Conservation (phyloP, 176 grass and related monocot species). For the Bonia amplexicaulis region DNA sequence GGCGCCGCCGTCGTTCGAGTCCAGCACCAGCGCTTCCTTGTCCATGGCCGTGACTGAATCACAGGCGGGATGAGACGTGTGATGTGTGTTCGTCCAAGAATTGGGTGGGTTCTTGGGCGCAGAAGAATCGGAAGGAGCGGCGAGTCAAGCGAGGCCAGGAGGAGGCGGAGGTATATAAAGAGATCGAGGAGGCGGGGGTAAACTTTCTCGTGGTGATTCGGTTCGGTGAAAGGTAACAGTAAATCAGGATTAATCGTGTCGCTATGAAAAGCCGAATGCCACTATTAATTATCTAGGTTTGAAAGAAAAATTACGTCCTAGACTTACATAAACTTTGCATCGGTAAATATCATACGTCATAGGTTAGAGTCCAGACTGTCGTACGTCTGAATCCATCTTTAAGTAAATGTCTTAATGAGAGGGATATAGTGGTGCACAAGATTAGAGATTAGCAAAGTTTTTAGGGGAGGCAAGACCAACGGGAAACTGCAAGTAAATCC, state of each 20-base stretch:
- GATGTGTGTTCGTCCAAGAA: not conserved
- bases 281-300: too few species aligned
- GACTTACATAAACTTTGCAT: too few species aligned
- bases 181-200: not conserved
- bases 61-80: not conserved
- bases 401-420: too few species aligned
- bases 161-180: conserved; percentile 29
- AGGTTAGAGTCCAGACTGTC: too few species aligned
- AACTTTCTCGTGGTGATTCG: not conserved
- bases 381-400: too few species aligned
- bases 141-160: not conserved
- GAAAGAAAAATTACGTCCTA: too few species aligned
- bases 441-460: too few species aligned
- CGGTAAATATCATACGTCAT: too few species aligned
- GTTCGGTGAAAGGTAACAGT: not conserved
- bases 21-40: conserved; percentile 4
- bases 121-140: not conserved
- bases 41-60: conserved; percentile 10
- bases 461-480: too few species aligned
- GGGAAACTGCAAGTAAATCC: too few species aligned
- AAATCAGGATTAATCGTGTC: not conserved
- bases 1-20: not conserved
- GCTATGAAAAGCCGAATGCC: too few species aligned
- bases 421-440: too few species aligned
- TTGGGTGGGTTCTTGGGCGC: not conserved